phyloP scores from a whole-genome alignment of 2,329 filamentous ascomycete genomes.

The Periconia macrospinosa region DNA sequence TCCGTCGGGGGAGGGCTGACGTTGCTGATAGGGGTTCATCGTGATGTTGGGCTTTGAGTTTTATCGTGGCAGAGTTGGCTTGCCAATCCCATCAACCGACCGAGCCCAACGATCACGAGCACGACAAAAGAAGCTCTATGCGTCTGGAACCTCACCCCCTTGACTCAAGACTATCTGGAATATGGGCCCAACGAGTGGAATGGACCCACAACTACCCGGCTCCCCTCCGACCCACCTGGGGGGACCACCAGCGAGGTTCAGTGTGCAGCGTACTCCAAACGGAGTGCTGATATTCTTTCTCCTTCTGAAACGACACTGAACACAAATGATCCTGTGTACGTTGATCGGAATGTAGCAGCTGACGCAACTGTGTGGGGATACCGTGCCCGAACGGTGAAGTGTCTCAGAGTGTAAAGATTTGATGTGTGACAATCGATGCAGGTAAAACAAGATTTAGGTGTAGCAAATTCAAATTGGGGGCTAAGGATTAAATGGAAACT shows the following conservation, averaged over 20 bases:
- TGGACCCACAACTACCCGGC: background rate
- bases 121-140: background rate
- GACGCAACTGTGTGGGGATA: background rate
- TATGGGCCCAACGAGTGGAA: background rate
- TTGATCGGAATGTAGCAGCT: background rate
- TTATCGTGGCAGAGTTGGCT: background rate
- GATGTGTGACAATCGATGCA: background rate
- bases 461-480: background rate
- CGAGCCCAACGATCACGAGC: background rate
- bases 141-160: background rate
- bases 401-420: background rate
- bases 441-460: background rate
- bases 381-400: background rate
- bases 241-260: background rate
- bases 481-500: background rate
- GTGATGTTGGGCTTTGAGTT: slow-evolving; percentile 9
- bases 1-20: slow-evolving; percentile 8
- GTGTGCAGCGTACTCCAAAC: background rate
- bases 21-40: slow-evolving; percentile 26
- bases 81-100: background rate
- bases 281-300: background rate
- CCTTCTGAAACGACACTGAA: background rate
- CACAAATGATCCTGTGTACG: background rate
- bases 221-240: background rate
- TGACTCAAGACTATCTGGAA: background rate